Evolutionary conservation across 164 flowering plant species (phyloP).

Genomic region (Amborella trichopoda): DNA sequence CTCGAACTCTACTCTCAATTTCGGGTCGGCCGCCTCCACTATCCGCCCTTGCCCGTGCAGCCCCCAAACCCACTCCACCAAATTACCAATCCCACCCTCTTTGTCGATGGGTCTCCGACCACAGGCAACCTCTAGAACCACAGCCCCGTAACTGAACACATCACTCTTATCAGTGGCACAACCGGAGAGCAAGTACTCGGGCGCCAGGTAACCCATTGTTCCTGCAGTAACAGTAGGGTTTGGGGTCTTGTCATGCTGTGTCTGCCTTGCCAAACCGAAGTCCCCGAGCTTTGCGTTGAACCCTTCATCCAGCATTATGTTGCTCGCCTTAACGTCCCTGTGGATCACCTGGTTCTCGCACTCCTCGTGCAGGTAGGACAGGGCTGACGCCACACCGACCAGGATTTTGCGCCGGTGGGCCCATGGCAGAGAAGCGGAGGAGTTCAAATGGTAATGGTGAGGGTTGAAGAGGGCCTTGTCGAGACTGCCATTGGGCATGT

Average conservation of each 20-base stretch:
- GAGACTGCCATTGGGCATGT: conserved; percentile 87
- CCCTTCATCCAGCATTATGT: conserved; percentile 78
- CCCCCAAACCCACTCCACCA: conserved; percentile 95
- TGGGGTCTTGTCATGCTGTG: conserved; percentile 76
- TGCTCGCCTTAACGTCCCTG: conserved; percentile 79
- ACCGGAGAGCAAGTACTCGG: conserved; percentile 75
- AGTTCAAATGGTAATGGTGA: no score
- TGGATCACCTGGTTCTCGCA: conserved; percentile 88
- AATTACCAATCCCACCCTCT: conserved; percentile 40
- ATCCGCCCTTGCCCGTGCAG: conserved; percentile 54
- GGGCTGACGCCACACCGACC: conserved; percentile 73
- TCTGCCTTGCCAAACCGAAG: conserved; percentile 70
- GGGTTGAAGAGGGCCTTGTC: conserved; percentile 62
- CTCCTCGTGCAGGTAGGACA: conserved; percentile 84
- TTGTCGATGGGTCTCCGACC: conserved; percentile 82
- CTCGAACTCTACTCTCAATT: conserved; percentile 38
- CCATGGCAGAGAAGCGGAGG: conserved; percentile 53
- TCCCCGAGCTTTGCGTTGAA: conserved; percentile 82
- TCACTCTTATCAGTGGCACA: conserved; percentile 81
- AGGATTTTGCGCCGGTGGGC: conserved; percentile 42
- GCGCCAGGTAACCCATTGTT: conserved; percentile 96
- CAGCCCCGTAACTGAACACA: conserved; percentile 88
- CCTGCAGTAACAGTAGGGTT: conserved; percentile 84
- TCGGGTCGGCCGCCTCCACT: conserved; percentile 43
- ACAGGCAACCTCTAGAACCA: conserved; percentile 71